phyloP scores from a whole-genome alignment of 495 filamentous ascomycete species.

The Lepidopterella palustris region DNA sequence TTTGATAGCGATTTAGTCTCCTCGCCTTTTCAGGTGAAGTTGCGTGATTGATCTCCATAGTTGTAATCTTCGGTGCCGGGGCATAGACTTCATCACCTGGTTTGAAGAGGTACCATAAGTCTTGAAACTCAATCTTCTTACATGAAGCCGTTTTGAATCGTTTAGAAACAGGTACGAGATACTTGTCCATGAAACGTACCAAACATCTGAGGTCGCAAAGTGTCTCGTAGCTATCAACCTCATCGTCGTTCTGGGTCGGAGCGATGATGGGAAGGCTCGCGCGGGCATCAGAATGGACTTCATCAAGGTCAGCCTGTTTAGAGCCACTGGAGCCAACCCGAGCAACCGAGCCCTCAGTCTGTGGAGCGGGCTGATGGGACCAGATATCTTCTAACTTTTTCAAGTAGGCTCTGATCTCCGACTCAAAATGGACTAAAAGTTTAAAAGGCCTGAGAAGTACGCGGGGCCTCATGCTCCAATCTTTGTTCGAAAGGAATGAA shows the following conservation, averaged over 20 bases:
- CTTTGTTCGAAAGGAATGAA: neutral
- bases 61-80: neutral
- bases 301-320: neutral
- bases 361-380: neutral
- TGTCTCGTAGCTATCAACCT: neutral
- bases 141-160: neutral
- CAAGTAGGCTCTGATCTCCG: neutral
- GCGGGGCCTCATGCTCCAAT: neutral
- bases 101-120: neutral
- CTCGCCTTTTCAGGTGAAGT: neutral
- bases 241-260: too few species aligned
- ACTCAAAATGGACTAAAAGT: neutral
- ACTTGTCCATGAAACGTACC: conserved; percentile 1
- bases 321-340: neutral
- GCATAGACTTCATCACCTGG: conserved; percentile 2
- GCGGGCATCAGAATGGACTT: too few species aligned
- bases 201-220: neutral
- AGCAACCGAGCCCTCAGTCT: neutral
- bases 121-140: conserved; percentile 2
- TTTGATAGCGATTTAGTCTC: neutral
- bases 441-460: neutral
- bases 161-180: neutral
- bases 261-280: too few species aligned
- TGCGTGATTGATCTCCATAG: neutral
- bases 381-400: neutral